Evolutionary conservation across 306 rosid genomes (phyloP).

Genomic region (Abrus precatorius): DNA sequence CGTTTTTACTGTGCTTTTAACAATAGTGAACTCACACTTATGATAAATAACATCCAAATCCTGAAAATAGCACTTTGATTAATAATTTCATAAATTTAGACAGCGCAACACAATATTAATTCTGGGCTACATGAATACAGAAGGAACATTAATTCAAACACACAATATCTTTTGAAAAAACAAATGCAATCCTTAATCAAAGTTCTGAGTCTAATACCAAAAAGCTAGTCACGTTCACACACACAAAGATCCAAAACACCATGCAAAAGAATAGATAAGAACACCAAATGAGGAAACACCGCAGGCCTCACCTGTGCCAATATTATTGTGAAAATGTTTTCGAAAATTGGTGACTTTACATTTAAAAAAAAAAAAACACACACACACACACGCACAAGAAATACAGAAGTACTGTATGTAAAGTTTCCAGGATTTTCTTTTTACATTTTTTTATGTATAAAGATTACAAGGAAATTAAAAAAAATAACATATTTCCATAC

Average conservation of each 20-base stretch:
- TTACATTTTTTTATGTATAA: not conserved
- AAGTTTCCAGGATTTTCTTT: not conserved
- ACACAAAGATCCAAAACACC: not conserved
- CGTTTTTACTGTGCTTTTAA: not conserved
- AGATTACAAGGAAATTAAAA: not conserved
- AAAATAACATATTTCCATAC: constrained; percentile 15
- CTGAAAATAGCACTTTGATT: not conserved
- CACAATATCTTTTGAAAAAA: not conserved
- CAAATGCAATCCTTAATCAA: not conserved
- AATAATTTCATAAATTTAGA: not conserved
- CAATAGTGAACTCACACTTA: not conserved
- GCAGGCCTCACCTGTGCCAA: not conserved
- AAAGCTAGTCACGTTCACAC: not conserved
- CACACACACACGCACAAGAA: too few species aligned
- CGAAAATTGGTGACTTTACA: not conserved
- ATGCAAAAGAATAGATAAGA: not conserved
- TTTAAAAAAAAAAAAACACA: not conserved
- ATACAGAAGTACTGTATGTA: not conserved
- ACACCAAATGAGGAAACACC: not conserved
- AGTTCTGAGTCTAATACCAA: not conserved
- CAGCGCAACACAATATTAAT: not conserved
- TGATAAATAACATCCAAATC: not conserved
- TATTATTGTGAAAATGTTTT: not conserved
- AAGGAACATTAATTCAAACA: not conserved
- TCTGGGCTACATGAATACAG: not conserved